Base-by-base conservation (phyloP, 2,329 filamentous ascomycete species). In the Endoconidiophora polonica region DNA sequence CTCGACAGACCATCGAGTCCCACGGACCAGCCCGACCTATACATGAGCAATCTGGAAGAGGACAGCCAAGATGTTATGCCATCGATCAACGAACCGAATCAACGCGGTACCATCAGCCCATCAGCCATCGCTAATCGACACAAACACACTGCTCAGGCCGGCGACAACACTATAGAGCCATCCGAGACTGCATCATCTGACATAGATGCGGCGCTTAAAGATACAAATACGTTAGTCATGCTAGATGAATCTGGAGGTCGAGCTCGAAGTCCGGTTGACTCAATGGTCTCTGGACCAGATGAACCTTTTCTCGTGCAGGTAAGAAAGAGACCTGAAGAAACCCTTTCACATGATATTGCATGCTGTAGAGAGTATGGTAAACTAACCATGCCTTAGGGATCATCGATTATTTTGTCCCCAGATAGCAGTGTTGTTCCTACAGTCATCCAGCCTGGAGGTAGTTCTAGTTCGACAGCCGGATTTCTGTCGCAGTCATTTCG, bases 261-360 rank as follows among this genome's bases (percentile, higher is more conserved):
- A 7, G 20, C 38, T 77, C 23, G 74, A 42, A 93, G 85, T 59
- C 82, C 81, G 5, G 71, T 75, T 46, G 78, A 74, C 56, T 87
- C 83, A 12, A 63, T 79, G 24, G 63, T 76, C 52, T 94, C 86
- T 4, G 80, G 78, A 23, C 83, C 85, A 18, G 87, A 93, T 59
- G 84, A 94, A 62, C 81, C 85, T 6, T 85, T 85, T 22, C 95
- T 90, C 16, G 63, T 90, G 48, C 84, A 86, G 68, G 85, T 87
- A 68, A 57, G 71, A 38, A 53, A 53, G 44, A 48, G 50, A 33
- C 9, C 29, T 33, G 44, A 60, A 65, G 56, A 69, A 56, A 55
- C 43, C 23, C 52, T 49, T n/a, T 23, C 4, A 6, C 23, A 7
- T 23, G 16, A 18, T 39, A 10, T 18, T 23, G 36, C 5, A 38